A percentile compares a stretch with the other conserved stretches of the same genome.
phyloP scores from a whole-genome alignment of 305 asterid species.

The Fraxinus xanthoxyloides region DNA sequence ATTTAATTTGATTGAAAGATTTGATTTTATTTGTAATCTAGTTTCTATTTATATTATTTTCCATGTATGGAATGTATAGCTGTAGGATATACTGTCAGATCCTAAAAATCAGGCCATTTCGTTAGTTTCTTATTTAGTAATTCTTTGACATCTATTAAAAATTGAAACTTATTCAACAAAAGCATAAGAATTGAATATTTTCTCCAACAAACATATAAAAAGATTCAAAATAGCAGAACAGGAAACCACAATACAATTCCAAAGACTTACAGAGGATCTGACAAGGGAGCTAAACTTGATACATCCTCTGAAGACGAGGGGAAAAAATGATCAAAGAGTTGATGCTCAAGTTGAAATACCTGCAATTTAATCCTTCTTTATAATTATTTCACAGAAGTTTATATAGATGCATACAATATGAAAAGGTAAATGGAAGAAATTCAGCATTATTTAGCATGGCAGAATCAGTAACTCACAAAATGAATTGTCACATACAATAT shows the following conservation, averaged over 20 bases:
- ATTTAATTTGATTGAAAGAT: not conserved
- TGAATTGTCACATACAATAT: not conserved
- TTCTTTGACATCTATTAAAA: not conserved
- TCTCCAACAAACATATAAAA: not conserved
- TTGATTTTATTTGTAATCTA: not conserved
- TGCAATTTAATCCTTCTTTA: conserved; percentile 37
- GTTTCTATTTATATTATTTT: not conserved
- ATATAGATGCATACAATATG: not conserved
- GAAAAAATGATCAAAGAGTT: conserved; percentile 90
- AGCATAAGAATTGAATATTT: not conserved
- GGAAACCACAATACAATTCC: conserved; percentile 17
- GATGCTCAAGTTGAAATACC: conserved; percentile 96
- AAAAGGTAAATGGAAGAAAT: not conserved
- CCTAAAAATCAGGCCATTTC: not conserved
- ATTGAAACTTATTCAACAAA: not conserved
- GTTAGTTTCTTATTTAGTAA: not conserved
- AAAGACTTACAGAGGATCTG: conserved; percentile 84
- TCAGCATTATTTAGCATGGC: not conserved
- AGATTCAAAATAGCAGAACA: conserved; percentile 19
- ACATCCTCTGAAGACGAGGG: conserved; percentile 94
- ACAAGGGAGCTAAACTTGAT: conserved; percentile 86
- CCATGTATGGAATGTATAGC: not conserved
- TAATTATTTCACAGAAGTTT: conserved; percentile 8
- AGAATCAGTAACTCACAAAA: not conserved
- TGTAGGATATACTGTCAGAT: not conserved